These are phyloP conservation scores for Haplosporangium sp. DNA, from an alignment of 371 early-diverging fungal species.

Conservation along the genomic window DNA sequence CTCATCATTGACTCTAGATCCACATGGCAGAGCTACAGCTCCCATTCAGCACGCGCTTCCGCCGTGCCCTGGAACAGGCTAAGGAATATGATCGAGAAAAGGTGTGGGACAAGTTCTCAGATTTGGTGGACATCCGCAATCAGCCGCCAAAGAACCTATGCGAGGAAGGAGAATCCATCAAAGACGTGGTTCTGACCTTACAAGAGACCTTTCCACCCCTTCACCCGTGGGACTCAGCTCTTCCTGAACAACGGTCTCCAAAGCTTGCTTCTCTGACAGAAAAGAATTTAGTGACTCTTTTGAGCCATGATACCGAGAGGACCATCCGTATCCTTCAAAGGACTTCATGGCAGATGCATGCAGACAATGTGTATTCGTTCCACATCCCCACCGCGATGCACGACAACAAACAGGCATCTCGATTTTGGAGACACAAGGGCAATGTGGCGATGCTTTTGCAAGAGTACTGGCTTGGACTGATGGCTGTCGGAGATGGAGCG, in stretches of 20 bases:
- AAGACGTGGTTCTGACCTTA: conserved; percentile 27
- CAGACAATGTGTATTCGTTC: conserved; percentile 1
- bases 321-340: conserved; percentile 29
- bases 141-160: conserved; percentile 15
- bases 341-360: conserved; percentile 16
- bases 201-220: conserved; percentile 43
- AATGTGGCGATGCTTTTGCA: conserved; percentile 9
- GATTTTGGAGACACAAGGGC: conserved; percentile 23
- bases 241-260: conserved; percentile 23
- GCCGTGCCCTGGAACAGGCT: conserved; percentile 24
- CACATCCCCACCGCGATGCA: conserved; percentile 16
- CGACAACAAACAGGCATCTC: conserved; percentile 2
- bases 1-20: not conserved
- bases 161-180: conserved; percentile 34
- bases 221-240: conserved; percentile 19
- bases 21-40: not conserved
- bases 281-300: conserved; percentile 18
- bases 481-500: conserved; percentile 23
- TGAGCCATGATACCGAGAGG: conserved; percentile 30
- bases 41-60: conserved; percentile 26
- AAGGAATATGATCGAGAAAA: conserved; percentile 40
- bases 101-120: conserved; percentile 25
- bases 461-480: conserved; percentile 27
- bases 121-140: conserved; percentile 23
- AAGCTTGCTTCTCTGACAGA: conserved; percentile 26